Percentiles rank a stretch among this genome's conserved stretches.
Evolutionary conservation across 805 yeast genomes (phyloP).

Genomic region (Phaffomyces thermotolerans): DNA sequence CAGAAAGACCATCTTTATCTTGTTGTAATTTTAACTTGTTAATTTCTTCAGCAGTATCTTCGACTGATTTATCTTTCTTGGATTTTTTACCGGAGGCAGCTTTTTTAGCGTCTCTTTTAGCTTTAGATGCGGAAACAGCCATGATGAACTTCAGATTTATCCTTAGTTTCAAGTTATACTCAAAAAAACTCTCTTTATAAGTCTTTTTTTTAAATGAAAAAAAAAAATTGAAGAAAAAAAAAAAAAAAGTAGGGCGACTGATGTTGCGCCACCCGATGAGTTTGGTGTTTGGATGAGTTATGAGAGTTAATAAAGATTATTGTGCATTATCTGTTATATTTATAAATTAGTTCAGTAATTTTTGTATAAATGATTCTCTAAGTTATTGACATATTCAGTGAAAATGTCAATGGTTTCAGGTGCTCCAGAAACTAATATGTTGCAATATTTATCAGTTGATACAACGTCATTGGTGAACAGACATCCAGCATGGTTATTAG

Average conservation of each 20-base stretch:
- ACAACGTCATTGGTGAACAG: conserved; percentile 6
- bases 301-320: too few relatives aligned
- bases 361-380: neutral
- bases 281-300: neutral
- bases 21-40: conserved; percentile 86
- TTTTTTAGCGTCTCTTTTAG: conserved; percentile 96
- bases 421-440: conserved; percentile 1
- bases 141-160: conserved; percentile 2
- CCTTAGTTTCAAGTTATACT: neutral
- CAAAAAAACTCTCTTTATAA: neutral
- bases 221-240: neutral
- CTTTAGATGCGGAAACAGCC: conserved; percentile 77
- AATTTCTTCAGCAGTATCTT: conserved; percentile 62
- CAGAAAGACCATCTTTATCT: conserved; percentile 90
- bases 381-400: neutral
- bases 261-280: conserved; percentile 1
- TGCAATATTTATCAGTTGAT: neutral
- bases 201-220: neutral
- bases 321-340: too few relatives aligned
- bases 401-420: neutral
- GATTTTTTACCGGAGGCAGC: conserved; percentile 68
- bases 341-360: too few relatives aligned
- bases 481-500: conserved; percentile 5
- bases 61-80: conserved; percentile 45
- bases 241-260: neutral